Conservation (phyloP, 345 rosid genomes). For the Hibiscus trionum region DNA sequence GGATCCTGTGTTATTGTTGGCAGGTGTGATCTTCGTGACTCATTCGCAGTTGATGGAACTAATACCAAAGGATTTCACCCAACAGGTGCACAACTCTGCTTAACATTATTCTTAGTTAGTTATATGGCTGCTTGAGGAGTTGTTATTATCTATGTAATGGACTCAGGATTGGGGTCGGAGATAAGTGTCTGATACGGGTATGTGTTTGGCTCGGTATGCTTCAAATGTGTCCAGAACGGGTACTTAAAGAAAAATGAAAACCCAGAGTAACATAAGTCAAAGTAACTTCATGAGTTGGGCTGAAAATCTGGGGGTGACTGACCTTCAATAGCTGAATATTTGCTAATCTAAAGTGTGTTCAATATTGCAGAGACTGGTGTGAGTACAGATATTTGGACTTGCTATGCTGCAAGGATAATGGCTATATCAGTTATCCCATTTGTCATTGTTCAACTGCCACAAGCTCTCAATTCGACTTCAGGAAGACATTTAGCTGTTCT, state of each 20-base stretch:
- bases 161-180: not conserved
- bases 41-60: conserved; percentile 42
- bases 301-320: not conserved
- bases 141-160: not conserved
- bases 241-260: not conserved
- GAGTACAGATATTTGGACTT: conserved; percentile 69
- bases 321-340: not conserved
- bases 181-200: not conserved
- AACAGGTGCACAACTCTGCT: conserved; percentile 29
- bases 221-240: not conserved
- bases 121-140: not conserved
- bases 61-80: conserved; percentile 44
- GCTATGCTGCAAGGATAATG: conserved; percentile 84
- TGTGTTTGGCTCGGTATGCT: not conserved
- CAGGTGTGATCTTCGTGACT: conserved; percentile 51
- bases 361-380: conserved; percentile 53
- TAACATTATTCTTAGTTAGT: not conserved
- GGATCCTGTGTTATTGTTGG: conserved; percentile 76
- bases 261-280: not conserved
- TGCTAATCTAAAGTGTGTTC: not conserved
- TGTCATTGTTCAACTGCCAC: conserved; percentile 73
- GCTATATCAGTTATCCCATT: conserved; percentile 72
- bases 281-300: not conserved
- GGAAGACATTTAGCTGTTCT: conserved; percentile 66
- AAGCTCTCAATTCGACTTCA: conserved; percentile 50